A percentile compares a stretch with the other conserved stretches of the same genome.
Conservation (phyloP, 2,329 filamentous ascomycete species). For the Bisporella sp. region DNA sequence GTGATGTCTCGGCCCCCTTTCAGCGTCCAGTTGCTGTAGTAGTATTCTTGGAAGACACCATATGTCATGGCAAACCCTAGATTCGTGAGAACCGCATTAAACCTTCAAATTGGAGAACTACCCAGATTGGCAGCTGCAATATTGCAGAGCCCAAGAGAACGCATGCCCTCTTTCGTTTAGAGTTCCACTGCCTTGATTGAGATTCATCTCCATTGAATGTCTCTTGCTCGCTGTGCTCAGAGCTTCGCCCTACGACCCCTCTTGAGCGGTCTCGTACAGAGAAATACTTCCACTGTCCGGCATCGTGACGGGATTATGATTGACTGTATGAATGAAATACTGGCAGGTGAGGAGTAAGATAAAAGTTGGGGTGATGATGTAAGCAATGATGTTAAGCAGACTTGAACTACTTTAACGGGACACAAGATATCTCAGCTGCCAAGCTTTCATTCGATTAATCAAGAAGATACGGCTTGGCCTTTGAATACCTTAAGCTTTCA, state of each 20-base stretch:
- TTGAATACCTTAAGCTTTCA: no score
- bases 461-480: no score
- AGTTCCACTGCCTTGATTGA: conserved; percentile 13
- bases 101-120: conserved; percentile 18
- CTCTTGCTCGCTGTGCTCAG: conserved; percentile 1
- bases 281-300: no score
- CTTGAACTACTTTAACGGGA: no score
- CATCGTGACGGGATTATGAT: no score
- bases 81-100: conserved; percentile 6
- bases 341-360: no score
- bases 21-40: conserved; percentile 34
- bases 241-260: not conserved
- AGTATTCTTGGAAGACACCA: conserved; percentile 48
- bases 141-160: conserved; percentile 38
- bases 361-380: no score
- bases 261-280: no score
- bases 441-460: no score
- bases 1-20: conserved; percentile 30
- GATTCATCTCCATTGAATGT: conserved; percentile 4
- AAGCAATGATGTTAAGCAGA: no score
- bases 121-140: conserved; percentile 45
- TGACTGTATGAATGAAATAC: no score
- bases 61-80: conserved; percentile 46
- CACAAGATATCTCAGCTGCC: no score
- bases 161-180: conserved; percentile 20